phyloP scores from a whole-genome alignment of 2,329 filamentous ascomycete species.

The Aspergillus flavus region DNA sequence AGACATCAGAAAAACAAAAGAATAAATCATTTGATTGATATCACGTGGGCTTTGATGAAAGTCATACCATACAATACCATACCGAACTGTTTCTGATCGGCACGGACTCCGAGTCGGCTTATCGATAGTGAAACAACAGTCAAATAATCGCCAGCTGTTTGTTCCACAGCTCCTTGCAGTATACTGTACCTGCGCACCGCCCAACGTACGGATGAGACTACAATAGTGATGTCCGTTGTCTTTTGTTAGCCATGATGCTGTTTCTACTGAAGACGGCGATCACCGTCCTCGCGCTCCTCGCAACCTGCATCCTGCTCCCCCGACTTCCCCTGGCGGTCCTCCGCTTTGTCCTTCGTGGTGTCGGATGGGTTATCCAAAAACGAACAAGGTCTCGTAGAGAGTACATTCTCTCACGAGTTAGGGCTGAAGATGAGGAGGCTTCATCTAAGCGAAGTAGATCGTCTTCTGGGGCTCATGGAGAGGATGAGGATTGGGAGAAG shows the following conservation, averaged over 20 bases:
- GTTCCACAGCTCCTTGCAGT: background rate
- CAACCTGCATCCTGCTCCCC: conserved; percentile 38
- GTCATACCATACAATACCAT: background rate
- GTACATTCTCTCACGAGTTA: conserved; percentile 54
- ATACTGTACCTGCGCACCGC: background rate
- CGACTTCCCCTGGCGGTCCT: conserved; percentile 36
- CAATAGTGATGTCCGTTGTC: background rate
- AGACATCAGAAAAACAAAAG: background rate
- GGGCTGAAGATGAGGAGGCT: conserved; percentile 45
- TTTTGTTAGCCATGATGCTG: conserved; percentile 31
- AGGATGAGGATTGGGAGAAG: conserved; percentile 72
- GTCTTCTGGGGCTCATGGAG: conserved; percentile 28
- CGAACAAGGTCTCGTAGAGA: conserved; percentile 65
- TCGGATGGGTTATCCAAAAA: conserved; percentile 65
- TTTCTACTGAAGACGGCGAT: conserved; percentile 36
- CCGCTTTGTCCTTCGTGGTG: conserved; percentile 39
- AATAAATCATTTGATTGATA: background rate
- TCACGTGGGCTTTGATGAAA: background rate
- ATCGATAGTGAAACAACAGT: conserved; percentile 18
- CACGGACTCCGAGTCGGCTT: background rate
- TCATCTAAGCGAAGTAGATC: conserved; percentile 30
- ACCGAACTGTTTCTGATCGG: background rate
- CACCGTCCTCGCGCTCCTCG: conserved; percentile 35
- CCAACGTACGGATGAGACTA: background rate
- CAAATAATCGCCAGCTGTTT: conserved; percentile 9